phyloP scores from a whole-genome alignment of 345 rosid species.

The Dovyalis caffra region DNA sequence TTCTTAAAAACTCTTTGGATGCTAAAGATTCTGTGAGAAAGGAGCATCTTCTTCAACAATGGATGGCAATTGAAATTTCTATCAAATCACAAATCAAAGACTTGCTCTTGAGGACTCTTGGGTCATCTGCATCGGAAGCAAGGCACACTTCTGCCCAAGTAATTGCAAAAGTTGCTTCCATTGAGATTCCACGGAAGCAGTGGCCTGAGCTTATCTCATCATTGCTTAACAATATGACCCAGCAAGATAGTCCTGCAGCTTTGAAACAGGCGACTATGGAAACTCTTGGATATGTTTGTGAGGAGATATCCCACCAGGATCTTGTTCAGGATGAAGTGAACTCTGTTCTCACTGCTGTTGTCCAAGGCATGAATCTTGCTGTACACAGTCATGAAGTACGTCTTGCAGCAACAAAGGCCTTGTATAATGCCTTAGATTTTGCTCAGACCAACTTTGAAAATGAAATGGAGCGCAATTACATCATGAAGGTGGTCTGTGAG shows the following conservation, averaged over 20 bases:
- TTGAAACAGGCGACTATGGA: constrained; percentile 89
- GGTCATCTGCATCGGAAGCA: constrained; percentile 64
- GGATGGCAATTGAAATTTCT: constrained; percentile 59
- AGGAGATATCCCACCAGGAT: constrained; percentile 82
- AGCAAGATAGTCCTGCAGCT: constrained; percentile 49
- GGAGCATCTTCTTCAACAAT: constrained; percentile 67
- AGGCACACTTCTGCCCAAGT: constrained; percentile 89
- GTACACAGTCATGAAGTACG: constrained; percentile 74
- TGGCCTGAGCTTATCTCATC: constrained; percentile 83
- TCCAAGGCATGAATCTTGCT: constrained; percentile 89
- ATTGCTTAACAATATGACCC: constrained; percentile 75
- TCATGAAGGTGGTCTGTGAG: constrained; percentile 93
- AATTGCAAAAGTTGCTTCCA: constrained; percentile 85
- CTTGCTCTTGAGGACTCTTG: constrained; percentile 64
- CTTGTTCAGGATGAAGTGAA: constrained; percentile 91
- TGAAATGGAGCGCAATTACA: constrained; percentile 86
- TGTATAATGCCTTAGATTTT: constrained; percentile 83
- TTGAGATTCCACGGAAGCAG: constrained; percentile 86
- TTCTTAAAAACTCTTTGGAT: constrained; percentile 89
- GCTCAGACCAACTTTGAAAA: constrained; percentile 92
- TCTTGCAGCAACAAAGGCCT: constrained; percentile 79
- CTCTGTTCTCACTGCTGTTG: constrained; percentile 89
- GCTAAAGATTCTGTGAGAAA: constrained; percentile 72
- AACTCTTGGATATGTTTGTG: constrained; percentile 89
- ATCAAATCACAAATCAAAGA: constrained; percentile 85